Conservation (phyloP, 176 grass and related monocot genomes). For the Carex littledalei region DNA sequence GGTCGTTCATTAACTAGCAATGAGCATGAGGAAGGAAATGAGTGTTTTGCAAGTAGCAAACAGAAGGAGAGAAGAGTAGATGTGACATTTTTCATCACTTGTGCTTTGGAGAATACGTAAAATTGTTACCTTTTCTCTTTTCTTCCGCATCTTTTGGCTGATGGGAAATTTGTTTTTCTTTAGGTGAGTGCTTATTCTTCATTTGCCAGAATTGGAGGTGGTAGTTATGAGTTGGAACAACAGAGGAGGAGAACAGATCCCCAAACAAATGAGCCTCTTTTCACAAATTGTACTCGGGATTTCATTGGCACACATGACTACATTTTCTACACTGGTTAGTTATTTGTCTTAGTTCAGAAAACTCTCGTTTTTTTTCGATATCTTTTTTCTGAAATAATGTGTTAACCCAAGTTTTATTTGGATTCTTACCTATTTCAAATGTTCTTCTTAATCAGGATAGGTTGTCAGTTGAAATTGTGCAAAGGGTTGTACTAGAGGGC, state of each 20-base stretch:
- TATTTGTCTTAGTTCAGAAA: not conserved
- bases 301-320: constrained; percentile 93
- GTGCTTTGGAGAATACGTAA: not conserved
- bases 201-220: constrained; percentile 73
- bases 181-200: constrained; percentile 99
- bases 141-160: constrained; percentile 10
- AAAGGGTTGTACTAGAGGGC: not conserved
- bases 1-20: not conserved
- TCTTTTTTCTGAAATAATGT: not conserved
- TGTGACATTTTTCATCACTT: not conserved
- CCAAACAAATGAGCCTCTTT: constrained; percentile 88
- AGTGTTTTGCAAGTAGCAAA: not conserved
- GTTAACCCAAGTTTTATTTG: not conserved
- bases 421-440: constrained; percentile 3
- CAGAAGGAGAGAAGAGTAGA: not conserved
- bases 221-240: constrained; percentile 65
- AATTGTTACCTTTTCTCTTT: constrained; percentile 11
- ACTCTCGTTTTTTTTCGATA: not conserved
- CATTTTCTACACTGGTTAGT: constrained; percentile 96
- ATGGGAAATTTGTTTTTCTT: constrained; percentile 22
- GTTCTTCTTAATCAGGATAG: not conserved
- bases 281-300: constrained; percentile 97
- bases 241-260: constrained; percentile 94
- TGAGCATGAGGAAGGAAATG: not conserved
- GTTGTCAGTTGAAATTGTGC: not conserved